A percentile compares a stretch with the other conserved stretches of the same genome.
Conservation (phyloP, 371 early-diverging fungal genomes). For the Saksenaea vasiformis region DNA sequence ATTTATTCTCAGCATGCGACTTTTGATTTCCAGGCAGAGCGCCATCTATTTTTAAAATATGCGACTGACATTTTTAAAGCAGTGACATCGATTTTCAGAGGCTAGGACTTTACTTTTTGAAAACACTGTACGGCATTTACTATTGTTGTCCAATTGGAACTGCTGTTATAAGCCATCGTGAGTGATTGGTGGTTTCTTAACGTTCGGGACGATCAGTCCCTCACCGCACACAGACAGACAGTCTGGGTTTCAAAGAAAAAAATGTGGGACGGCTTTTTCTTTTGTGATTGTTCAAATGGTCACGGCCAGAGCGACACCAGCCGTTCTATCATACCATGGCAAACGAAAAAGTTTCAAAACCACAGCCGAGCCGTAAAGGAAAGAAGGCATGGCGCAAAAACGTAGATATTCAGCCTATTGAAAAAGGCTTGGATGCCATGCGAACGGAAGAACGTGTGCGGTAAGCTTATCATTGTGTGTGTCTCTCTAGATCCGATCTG, state of each 20-base stretch:
- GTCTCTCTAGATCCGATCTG: background rate
- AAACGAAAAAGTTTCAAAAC: constrained; percentile 15
- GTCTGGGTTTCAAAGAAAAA: too few species aligned
- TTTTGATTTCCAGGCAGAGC: constrained; percentile 1
- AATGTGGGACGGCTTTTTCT: too few species aligned
- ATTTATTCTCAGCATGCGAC: constrained; percentile 3
- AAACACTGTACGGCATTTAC: background rate
- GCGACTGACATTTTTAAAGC: background rate
- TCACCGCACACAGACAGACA: too few species aligned
- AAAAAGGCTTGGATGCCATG: constrained; percentile 73
- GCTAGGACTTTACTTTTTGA: background rate
- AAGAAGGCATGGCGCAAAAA: constrained; percentile 95
- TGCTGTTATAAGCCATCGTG: too few species aligned
- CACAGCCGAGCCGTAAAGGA: constrained; percentile 76
- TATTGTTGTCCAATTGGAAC: too few species aligned
- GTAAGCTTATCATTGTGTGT: constrained; percentile 38
- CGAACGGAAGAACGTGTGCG: constrained; percentile 76
- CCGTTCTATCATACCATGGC: constrained; percentile 5
- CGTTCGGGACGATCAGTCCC: too few species aligned
- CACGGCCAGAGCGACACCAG: too few species aligned
- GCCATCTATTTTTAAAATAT: background rate
- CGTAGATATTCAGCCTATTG: constrained; percentile 81
- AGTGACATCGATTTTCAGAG: background rate
- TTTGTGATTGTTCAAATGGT: too few species aligned
- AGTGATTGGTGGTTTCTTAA: too few species aligned